A percentile compares a stretch with the other conserved stretches of the same genome.
These are phyloP conservation scores for Lepiota brunneoincarnata DNA, from an alignment of 768 basidiomycete species.

Conservation along the genomic window DNA sequence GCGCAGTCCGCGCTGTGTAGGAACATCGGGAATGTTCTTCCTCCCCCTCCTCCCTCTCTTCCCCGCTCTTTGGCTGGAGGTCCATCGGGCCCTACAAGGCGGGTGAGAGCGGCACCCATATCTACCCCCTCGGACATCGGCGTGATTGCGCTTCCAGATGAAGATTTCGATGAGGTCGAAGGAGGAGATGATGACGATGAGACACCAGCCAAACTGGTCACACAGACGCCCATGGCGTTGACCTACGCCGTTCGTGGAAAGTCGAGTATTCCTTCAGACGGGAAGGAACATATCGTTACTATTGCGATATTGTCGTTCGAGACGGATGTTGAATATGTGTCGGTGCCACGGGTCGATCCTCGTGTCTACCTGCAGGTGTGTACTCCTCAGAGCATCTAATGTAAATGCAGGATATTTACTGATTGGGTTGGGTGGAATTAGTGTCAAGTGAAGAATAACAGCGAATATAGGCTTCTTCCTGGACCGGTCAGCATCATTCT, in stretches of 20 bases:
- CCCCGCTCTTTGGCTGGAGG: background rate
- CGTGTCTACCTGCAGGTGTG: constrained; percentile 49
- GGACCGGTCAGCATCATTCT: constrained; percentile 55
- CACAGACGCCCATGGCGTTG: constrained; percentile 50
- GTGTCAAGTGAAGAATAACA: constrained; percentile 55
- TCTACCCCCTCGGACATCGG: background rate
- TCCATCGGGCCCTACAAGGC: background rate
- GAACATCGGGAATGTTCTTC: constrained; percentile 13
- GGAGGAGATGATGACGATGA: background rate
- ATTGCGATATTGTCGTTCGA: constrained; percentile 48
- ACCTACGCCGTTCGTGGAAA: constrained; percentile 49
- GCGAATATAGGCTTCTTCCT: constrained; percentile 52
- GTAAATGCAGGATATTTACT: background rate
- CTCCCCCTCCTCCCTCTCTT: background rate
- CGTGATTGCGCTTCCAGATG: background rate
- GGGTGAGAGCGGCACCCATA: background rate
- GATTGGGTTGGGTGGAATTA: constrained; percentile 16
- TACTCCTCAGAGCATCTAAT: constrained; percentile 1
- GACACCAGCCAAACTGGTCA: constrained; percentile 38
- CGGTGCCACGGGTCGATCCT: constrained; percentile 47
- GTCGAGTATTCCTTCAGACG: constrained; percentile 53
- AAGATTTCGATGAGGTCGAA: background rate
- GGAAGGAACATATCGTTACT: constrained; percentile 50
- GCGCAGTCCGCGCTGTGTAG: constrained; percentile 7
- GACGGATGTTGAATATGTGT: constrained; percentile 42